A percentile compares a stretch with the other conserved stretches of the same genome.
Conservation (phyloP, 2,329 filamentous ascomycete genomes). For the Penicillium hordei region DNA sequence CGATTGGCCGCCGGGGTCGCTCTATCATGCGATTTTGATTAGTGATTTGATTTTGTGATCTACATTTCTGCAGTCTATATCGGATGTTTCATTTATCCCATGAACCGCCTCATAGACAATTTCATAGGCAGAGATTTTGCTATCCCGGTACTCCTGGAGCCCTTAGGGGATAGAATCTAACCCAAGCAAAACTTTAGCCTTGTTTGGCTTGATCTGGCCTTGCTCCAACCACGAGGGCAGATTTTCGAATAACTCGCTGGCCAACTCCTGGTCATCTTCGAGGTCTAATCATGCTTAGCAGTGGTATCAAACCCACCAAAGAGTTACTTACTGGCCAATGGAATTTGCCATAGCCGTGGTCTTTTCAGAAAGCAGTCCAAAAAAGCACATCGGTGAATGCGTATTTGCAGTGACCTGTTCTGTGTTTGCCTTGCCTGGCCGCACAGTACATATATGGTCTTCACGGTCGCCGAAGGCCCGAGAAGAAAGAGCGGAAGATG, state of each 20-base stretch:
- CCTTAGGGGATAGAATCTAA: conserved; percentile 35
- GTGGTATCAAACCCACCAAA: too few relatives aligned
- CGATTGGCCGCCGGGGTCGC: not conserved
- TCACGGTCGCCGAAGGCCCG: not conserved
- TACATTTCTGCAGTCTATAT: not conserved
- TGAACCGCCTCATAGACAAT: conserved; percentile 38
- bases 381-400: not conserved
- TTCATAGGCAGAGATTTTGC: conserved; percentile 43
- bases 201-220: conserved; percentile 34
- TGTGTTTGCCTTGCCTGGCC: not conserved
- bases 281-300: too few relatives aligned
- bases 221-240: conserved; percentile 27
- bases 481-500: not conserved
- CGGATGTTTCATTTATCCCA: not conserved
- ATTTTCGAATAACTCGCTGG: conserved; percentile 33
- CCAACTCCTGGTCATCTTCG: too few relatives aligned
- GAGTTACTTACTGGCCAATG: not conserved
- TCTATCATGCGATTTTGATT: not conserved
- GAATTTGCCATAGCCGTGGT: not conserved
- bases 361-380: not conserved
- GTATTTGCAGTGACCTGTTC: not conserved
- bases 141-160: conserved; percentile 43
- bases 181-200: conserved; percentile 27
- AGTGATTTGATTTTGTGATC: not conserved
- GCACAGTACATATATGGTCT: not conserved